Percentiles rank a stretch among this genome's conserved stretches.
Conservation (phyloP, 1,284 basidiomycete species). For the Puccinia novopanici region DNA sequence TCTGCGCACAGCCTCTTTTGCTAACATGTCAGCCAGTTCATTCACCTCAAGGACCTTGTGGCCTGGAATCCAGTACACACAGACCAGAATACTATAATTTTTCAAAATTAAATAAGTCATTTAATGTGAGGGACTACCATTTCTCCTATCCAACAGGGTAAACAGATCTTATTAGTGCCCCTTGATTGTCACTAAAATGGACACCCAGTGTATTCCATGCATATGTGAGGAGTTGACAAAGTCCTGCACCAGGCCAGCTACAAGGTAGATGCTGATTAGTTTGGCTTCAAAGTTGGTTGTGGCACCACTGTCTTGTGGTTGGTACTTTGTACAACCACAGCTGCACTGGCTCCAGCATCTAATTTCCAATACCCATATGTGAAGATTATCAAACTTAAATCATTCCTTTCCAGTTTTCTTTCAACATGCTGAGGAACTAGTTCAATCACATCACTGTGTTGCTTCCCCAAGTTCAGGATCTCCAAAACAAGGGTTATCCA, state of each 20-base stretch:
- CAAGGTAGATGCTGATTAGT: neutral
- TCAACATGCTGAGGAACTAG: neutral
- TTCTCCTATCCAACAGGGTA: no score
- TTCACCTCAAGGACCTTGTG: no score
- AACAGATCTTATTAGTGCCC: neutral
- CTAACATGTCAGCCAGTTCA: no score
- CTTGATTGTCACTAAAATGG: constrained; percentile 6
- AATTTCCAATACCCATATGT: neutral
- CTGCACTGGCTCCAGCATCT: neutral
- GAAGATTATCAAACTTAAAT: neutral
- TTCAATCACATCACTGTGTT: neutral
- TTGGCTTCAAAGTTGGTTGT: neutral
- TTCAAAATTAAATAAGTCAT: no score
- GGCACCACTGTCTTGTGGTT: no score
- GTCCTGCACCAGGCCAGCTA: neutral
- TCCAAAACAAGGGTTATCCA: no score
- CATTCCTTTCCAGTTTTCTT: no score
- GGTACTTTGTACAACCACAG: neutral
- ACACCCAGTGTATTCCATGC: neutral
- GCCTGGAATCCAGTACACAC: no score
- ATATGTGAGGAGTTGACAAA: neutral
- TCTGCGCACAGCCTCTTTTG: no score
- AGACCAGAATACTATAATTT: no score
- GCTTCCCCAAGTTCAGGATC: no score
- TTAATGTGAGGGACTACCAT: no score